Evolutionary conservation across 2,329 filamentous ascomycete species (phyloP).

Genomic region (Aulographum hederae): DNA sequence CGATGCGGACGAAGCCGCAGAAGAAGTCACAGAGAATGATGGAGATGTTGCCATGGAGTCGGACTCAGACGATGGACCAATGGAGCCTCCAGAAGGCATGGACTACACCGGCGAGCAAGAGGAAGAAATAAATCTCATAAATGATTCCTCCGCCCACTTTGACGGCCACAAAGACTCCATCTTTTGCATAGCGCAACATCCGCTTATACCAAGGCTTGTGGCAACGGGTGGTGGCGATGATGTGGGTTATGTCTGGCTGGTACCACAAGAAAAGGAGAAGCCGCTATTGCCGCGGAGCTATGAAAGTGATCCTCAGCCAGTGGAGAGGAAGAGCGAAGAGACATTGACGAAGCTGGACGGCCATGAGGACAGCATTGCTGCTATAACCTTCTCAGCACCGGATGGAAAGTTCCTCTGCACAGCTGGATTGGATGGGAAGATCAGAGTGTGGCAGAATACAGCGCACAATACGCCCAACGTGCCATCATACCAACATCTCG

Average conservation of each 20-base stretch:
- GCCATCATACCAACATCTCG: constrained; percentile 56
- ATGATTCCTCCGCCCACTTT: constrained; percentile 88
- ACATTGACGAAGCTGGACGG: constrained; percentile 64
- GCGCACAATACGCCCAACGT: constrained; percentile 23
- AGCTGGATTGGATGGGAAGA: constrained; percentile 68
- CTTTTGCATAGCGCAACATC: constrained; percentile 90
- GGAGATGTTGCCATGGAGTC: constrained; percentile 69
- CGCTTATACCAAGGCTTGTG: constrained; percentile 55
- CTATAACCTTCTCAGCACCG: constrained; percentile 68
- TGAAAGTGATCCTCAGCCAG: constrained; percentile 41
- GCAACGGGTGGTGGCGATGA: constrained; percentile 81
- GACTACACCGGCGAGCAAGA: constrained; percentile 35
- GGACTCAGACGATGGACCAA: constrained; percentile 43
- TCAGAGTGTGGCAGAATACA: constrained; percentile 49
- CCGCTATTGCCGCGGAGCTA: constrained; percentile 64
- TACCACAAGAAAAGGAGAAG: constrained; percentile 42
- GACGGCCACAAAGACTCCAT: constrained; percentile 80
- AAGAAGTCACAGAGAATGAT: constrained; percentile 50
- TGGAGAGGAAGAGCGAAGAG: constrained; percentile 38
- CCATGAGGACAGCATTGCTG: constrained; percentile 81
- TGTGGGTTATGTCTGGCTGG: constrained; percentile 70
- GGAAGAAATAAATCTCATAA: constrained; percentile 63
- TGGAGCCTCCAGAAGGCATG: too few relatives aligned
- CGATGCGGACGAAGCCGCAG: constrained; percentile 57
- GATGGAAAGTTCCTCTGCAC: constrained; percentile 71